Evolutionary conservation across 208 protist genomes (phyloP).

Genomic region (Trypanosoma lewisi): DNA sequence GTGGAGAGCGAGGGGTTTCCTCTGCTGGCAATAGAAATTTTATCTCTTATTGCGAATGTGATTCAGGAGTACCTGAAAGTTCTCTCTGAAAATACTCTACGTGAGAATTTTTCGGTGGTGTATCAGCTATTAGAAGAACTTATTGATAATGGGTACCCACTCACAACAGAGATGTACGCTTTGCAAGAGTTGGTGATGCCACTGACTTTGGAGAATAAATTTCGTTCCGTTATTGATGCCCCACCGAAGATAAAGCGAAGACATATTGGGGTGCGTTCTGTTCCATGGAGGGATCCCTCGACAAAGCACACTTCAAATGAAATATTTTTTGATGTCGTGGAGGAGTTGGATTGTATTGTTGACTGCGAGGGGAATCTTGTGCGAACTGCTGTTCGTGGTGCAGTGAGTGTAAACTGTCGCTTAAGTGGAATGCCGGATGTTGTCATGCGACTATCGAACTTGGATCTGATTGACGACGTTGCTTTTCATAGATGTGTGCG

Average conservation of each 20-base stretch:
- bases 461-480: slow-evolving; percentile 72
- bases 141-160: slow-evolving; percentile 90
- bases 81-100: slow-evolving; percentile 71
- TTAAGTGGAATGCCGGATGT: slow-evolving; percentile 91
- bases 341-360: slow-evolving; percentile 81
- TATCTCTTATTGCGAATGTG: slow-evolving; percentile 56
- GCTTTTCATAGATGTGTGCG: slow-evolving; percentile 89
- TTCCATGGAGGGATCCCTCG: slow-evolving; percentile 80
- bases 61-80: slow-evolving; percentile 79
- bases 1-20: slow-evolving; percentile 62
- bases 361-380: slow-evolving; percentile 72
- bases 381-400: slow-evolving; percentile 59
- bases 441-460: slow-evolving; percentile 60
- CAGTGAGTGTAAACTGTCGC: slow-evolving; percentile 79
- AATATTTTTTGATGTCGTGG: slow-evolving; percentile 92
- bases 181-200: slow-evolving; percentile 87
- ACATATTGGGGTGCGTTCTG: slow-evolving; percentile 14
- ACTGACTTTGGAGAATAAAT: slow-evolving; percentile 80
- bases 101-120: slow-evolving; percentile 89
- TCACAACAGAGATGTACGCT: slow-evolving; percentile 80
- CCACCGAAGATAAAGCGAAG: slow-evolving; percentile 19
- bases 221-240: slow-evolving; percentile 67
- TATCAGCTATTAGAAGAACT: slow-evolving; percentile 93
- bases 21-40: slow-evolving; percentile 74
- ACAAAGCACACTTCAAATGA: slow-evolving; percentile 82